A percentile compares a stretch with the other conserved stretches of the same genome.
phyloP scores from a whole-genome alignment of 2,329 filamentous ascomycete species.

The Hansfordia pulvinata region DNA sequence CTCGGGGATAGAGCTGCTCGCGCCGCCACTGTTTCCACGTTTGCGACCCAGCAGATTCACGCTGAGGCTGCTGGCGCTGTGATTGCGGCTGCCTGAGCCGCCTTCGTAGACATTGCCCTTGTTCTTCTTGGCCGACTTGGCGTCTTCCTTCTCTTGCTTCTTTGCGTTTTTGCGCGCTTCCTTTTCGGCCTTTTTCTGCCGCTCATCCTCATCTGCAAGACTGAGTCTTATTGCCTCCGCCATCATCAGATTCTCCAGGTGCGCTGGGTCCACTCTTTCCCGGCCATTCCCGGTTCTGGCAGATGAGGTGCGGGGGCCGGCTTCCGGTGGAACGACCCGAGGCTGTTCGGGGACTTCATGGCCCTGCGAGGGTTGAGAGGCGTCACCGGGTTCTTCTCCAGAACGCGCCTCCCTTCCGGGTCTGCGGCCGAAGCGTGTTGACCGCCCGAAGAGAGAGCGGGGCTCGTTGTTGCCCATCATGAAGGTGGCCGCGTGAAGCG shows the following conservation, averaged over 20 bases:
- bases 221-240: conserved; percentile 89
- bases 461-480: conserved; percentile 56
- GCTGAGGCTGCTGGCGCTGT: conserved; percentile 50
- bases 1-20: neutral
- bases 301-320: conserved; percentile 17
- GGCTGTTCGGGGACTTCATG: no score
- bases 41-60: conserved; percentile 46
- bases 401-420: conserved; percentile 25
- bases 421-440: conserved; percentile 43
- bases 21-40: conserved; percentile 41
- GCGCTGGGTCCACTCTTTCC: conserved; percentile 28
- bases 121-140: conserved; percentile 60
- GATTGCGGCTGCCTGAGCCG: conserved; percentile 25
- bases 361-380: no score
- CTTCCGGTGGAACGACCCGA: no score
- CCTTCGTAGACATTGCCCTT: conserved; percentile 24
- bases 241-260: conserved; percentile 97
- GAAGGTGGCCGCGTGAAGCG: conserved; percentile 88
- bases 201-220: conserved; percentile 83
- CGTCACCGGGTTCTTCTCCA: no score
- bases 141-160: conserved; percentile 71
- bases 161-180: conserved; percentile 72
- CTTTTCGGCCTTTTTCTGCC: conserved; percentile 75
- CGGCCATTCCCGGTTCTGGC: conserved; percentile 11
- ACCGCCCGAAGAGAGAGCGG: conserved; percentile 35